Conservation (phyloP, 1,139 yeast species). For the Candida frijolesensis region DNA sequence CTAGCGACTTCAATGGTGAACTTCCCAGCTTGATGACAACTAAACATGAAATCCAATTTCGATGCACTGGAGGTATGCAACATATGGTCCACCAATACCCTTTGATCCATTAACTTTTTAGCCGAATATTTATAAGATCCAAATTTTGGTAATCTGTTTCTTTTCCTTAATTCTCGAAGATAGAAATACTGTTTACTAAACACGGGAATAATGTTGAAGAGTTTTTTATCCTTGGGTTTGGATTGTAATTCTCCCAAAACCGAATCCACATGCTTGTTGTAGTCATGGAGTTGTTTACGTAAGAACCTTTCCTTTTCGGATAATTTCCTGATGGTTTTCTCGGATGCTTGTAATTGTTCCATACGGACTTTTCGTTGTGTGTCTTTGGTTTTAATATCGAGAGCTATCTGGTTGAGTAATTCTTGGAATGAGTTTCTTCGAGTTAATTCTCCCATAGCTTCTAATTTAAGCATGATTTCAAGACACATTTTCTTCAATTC, state of each 20-base stretch:
- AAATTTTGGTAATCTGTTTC: constrained; percentile 71
- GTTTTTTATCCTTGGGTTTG: constrained; percentile 51
- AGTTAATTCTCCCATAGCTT: constrained; percentile 63
- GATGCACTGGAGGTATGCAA: constrained; percentile 53
- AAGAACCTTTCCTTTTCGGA: constrained; percentile 64
- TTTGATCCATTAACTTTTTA: constrained; percentile 73
- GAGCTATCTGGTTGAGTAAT: constrained; percentile 78
- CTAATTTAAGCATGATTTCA: constrained; percentile 76
- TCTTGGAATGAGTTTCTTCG: constrained; percentile 77
- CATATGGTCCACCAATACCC: constrained; percentile 61
- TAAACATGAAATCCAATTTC: constrained; percentile 72
- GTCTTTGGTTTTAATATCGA: constrained; percentile 80
- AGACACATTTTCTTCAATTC: constrained; percentile 77
- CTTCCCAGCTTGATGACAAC: constrained; percentile 72
- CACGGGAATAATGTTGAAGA: constrained; percentile 57
- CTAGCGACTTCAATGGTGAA: constrained; percentile 68
- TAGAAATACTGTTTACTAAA: constrained; percentile 82
- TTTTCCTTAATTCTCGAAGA: constrained; percentile 67
- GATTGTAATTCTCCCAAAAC: constrained; percentile 66
- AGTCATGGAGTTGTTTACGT: constrained; percentile 62
- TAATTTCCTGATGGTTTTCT: constrained; percentile 60
- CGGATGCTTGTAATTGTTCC: constrained; percentile 62
- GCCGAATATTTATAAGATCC: constrained; percentile 86
- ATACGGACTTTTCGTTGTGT: constrained; percentile 64
- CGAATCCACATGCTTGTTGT: constrained; percentile 67